Conservation (phyloP, 495 filamentous ascomycete species). For the Parmelia sp. region DNA sequence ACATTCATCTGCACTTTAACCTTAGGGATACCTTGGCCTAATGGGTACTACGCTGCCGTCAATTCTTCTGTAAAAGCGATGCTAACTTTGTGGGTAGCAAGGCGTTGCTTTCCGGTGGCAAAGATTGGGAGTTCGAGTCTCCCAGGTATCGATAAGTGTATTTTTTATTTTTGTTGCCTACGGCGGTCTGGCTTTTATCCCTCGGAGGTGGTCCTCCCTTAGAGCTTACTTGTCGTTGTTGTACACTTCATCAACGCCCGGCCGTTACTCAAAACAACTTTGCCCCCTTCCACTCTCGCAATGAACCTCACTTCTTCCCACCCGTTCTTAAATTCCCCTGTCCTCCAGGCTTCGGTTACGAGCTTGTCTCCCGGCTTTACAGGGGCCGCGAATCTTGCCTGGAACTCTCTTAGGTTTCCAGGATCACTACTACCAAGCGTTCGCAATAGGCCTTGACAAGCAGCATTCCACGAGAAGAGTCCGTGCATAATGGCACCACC, state of each 20-base stretch:
- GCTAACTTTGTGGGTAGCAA: too few relatives aligned
- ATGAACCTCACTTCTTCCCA: conserved; percentile 79
- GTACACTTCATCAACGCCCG: conserved; percentile 66
- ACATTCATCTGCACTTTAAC: too few relatives aligned
- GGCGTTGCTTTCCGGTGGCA: conserved; percentile 34
- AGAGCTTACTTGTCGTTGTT: conserved; percentile 60
- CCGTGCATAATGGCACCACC: conserved; percentile 86
- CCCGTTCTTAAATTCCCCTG: conserved; percentile 53
- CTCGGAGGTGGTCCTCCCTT: background rate
- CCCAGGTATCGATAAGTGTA: conserved; percentile 14
- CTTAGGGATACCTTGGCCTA: conserved; percentile 29
- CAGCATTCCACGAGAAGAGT: conserved; percentile 74
- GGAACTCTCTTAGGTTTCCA: conserved; percentile 73
- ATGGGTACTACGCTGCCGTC: too few relatives aligned
- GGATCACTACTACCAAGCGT: conserved; percentile 69
- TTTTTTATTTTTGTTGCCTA: too few relatives aligned
- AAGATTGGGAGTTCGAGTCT: conserved; percentile 32
- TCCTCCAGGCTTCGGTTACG: conserved; percentile 45
- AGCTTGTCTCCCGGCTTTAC: conserved; percentile 63
- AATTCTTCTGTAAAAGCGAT: too few relatives aligned
- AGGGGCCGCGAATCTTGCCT: conserved; percentile 79
- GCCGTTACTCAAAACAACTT: conserved; percentile 78
- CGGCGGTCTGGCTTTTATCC: background rate
- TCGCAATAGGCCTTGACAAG: conserved; percentile 68
- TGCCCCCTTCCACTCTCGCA: conserved; percentile 62